phyloP scores from a whole-genome alignment of 2,329 filamentous ascomycete genomes.

The Talaromyces piceae region DNA sequence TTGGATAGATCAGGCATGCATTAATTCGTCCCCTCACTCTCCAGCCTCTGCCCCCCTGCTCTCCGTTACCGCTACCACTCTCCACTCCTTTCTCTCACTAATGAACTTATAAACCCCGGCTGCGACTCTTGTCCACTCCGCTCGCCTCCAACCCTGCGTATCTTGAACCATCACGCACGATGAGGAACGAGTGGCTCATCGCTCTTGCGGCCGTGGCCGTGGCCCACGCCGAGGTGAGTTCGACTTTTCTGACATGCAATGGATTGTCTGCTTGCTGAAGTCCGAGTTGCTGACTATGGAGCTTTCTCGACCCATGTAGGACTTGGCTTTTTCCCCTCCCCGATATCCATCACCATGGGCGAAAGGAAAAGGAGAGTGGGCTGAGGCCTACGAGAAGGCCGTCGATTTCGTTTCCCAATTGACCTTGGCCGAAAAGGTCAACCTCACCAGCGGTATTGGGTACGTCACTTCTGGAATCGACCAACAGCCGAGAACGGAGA shows the following conservation, averaged over 20 bases:
- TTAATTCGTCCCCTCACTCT: background rate
- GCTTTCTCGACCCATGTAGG: no score
- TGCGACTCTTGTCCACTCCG: background rate
- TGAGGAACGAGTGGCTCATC: conserved; percentile 30
- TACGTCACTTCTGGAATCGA: conserved; percentile 41
- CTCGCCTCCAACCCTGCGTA: background rate
- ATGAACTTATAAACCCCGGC: background rate
- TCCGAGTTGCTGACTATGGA: background rate
- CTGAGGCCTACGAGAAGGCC: conserved; percentile 66
- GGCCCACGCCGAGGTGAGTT: conserved; percentile 25
- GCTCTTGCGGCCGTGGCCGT: conserved; percentile 25
- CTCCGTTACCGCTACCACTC: background rate
- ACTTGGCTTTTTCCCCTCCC: conserved; percentile 48
- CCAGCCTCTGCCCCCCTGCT: background rate
- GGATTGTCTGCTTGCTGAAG: background rate
- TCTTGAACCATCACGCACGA: conserved; percentile 13
- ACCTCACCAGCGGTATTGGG: conserved; percentile 85
- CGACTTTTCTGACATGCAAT: background rate
- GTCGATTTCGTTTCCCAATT: conserved; percentile 72
- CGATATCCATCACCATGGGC: conserved; percentile 86
- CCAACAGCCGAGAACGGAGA: no score
- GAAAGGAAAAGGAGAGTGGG: conserved; percentile 66
- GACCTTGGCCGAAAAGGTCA: conserved; percentile 84
- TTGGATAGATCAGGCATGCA: no score
- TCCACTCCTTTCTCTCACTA: background rate